A percentile compares a stretch with the other conserved stretches of the same genome.
Conservation (phyloP, 164 flowering plant species). For the Vitis vinifera region DNA sequence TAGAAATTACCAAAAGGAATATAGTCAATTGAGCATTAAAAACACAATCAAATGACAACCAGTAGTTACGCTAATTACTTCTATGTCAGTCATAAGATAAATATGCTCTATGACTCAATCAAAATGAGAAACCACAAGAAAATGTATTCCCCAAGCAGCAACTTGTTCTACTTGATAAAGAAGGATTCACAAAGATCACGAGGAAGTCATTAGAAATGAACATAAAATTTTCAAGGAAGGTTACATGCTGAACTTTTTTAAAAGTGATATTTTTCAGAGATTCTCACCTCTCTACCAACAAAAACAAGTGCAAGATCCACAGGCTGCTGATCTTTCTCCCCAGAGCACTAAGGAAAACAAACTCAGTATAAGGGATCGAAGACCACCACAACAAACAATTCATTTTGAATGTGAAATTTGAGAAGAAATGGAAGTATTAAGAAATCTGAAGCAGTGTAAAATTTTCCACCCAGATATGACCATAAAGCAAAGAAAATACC, state of each 20-base stretch:
- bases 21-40: no score
- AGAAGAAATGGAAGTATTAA: neutral
- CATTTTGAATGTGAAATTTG: neutral
- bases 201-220: neutral
- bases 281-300: conserved; percentile 69
- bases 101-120: neutral
- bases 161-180: neutral
- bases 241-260: neutral
- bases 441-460: neutral
- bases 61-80: no score
- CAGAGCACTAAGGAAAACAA: conserved; percentile 52
- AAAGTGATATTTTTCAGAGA: neutral
- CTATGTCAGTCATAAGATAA: neutral
- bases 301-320: conserved; percentile 76
- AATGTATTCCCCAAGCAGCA: neutral
- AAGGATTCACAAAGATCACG: neutral
- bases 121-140: neutral
- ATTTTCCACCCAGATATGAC: neutral
- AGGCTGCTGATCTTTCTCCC: conserved; percentile 32
- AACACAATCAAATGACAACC: no score
- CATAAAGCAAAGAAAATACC: conserved; percentile 42
- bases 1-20: neutral
- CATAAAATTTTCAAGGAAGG: neutral
- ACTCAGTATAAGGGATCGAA: conserved; percentile 1
- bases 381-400: neutral